A percentile compares a stretch with the other conserved stretches of the same genome.
These are phyloP conservation scores for Leccinum solheimii DNA, from an alignment of 1,284 basidiomycete genomes.

Conservation along the genomic window DNA sequence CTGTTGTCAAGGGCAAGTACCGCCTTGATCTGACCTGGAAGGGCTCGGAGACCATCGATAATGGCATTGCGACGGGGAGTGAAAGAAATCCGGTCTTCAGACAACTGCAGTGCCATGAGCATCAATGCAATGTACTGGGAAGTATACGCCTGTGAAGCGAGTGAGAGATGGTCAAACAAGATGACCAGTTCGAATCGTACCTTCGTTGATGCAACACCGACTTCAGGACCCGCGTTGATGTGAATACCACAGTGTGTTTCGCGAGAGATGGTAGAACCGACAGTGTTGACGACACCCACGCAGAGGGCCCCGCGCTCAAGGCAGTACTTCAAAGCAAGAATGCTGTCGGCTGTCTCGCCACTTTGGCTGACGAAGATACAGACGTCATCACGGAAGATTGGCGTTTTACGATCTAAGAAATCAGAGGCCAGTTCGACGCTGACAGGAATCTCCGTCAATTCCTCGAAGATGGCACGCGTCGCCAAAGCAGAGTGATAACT, in stretches of 20 bases:
- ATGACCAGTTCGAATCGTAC: conserved; percentile 37
- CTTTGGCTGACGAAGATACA: conserved; percentile 98
- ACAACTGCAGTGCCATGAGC: conserved; percentile 98
- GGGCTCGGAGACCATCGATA: conserved; percentile 89
- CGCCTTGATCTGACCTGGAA: conserved; percentile 88
- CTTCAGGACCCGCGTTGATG: conserved; percentile 99
- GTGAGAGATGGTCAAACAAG: background rate
- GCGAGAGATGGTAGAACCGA: conserved; percentile 96
- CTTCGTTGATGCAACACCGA: conserved; percentile 99
- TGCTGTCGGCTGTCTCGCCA: conserved; percentile 98
- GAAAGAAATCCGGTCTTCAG: conserved; percentile 95
- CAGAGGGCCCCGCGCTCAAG: conserved; percentile 95
- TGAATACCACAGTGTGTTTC: conserved; percentile 99
- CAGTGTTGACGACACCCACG: conserved; percentile 97
- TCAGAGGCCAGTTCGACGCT: conserved; percentile 97
- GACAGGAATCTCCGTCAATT: conserved; percentile 98
- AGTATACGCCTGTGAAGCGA: conserved; percentile 81
- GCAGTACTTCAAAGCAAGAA: conserved; percentile 95
- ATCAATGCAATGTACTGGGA: conserved; percentile 98
- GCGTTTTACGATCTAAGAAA: conserved; percentile 98
- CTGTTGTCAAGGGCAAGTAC: conserved; percentile 82
- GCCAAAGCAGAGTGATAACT: conserved; percentile 98
- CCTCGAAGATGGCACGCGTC: conserved; percentile 98
- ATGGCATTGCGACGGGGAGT: conserved; percentile 89
- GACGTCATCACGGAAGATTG: conserved; percentile 99